Percentiles rank a stretch among this genome's conserved stretches.
Conservation (phyloP, 2,329 filamentous ascomycete genomes). For the Purpureocillium lavendulum region DNA sequence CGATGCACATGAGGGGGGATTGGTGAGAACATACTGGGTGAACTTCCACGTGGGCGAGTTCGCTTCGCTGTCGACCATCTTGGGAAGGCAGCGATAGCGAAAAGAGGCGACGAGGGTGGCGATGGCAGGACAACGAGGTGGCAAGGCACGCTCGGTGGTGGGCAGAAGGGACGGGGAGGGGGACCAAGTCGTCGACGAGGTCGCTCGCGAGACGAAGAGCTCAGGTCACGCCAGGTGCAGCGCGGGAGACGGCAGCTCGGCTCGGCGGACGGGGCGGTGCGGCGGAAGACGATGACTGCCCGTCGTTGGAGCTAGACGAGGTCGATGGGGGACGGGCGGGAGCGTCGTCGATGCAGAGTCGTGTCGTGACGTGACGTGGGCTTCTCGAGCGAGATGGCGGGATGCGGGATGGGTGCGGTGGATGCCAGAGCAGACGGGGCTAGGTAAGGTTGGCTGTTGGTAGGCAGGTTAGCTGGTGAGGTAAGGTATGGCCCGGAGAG, state of each 20-base stretch:
- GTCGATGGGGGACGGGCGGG: neutral
- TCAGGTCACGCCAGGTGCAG: too few species aligned
- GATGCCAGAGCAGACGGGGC: conserved; percentile 9
- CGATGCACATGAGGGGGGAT: neutral
- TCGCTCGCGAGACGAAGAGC: too few species aligned
- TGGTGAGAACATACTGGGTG: conserved; percentile 69
- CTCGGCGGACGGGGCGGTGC: too few species aligned
- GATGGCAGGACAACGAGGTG: conserved; percentile 6
- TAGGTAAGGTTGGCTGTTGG: neutral
- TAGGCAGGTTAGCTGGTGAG: conserved; percentile 16
- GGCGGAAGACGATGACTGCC: too few species aligned
- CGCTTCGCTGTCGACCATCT: conserved; percentile 94
- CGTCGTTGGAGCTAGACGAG: neutral
- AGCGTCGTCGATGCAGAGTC: neutral
- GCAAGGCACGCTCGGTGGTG: neutral
- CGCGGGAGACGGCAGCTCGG: too few species aligned
- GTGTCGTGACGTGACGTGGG: conserved; percentile 7
- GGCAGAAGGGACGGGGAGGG: conserved; percentile 1
- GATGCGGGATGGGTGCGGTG: conserved; percentile 3
- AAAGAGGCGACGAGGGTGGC: conserved; percentile 14
- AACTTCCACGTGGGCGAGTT: conserved; percentile 99
- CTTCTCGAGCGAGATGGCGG: conserved; percentile 7
- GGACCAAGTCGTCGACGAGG: neutral
- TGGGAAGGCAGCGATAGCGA: conserved; percentile 33
- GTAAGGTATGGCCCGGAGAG: too few species aligned